Evolutionary conservation across 164 flowering plant genomes (phyloP), one percentile per base, ranked within the genome.

Genomic region (Berberis vulgaris): DNA sequence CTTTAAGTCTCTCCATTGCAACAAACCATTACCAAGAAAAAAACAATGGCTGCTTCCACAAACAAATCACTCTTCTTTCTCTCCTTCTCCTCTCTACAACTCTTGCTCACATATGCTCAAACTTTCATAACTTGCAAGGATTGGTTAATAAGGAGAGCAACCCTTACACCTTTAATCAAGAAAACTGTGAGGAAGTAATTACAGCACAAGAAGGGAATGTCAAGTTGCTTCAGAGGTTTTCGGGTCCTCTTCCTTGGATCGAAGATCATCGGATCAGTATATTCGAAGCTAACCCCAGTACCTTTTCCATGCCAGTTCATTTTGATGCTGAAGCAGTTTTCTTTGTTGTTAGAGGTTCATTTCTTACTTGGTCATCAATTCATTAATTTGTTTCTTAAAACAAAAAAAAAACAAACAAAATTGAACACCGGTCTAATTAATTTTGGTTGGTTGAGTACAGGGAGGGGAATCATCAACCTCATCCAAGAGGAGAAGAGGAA

Each of bases 201-300:
- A 57, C 4, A 45, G 41, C 45, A 3, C 11, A 57, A 57, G 42
- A 57, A 6, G 60, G 60, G 4, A 40, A 41, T 40, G 4, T 40
- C 3, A 57, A n/a, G 6, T 43, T 57, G 6, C 41, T 40, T 4
- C 13, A 8, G 11, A 57, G 43, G 12, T 57, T 57, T 41, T 41
- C 60, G 2, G 10, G 12, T 9, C 42, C 41, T 42, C 60, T 57
- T 42, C 60, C 45, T 41, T 11, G 60, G 4, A 41, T 57, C 10
- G 60, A 57, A 57, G 41, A 57, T 40, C 41, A 57, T 42, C 60
- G 60, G 4, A 10, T 57, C 7, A 45, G 44, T 9, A 3, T 57
- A 43, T 57, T 57, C 41, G 60, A 57, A 57, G 60, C 60, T 7
- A 57, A 57, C 41, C 60, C 60, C 41, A 57, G 43, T 45, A 57